A percentile compares a stretch with the other conserved stretches of the same genome.
phyloP scores from a whole-genome alignment of 768 basidiomycete genomes.

The Pleurotus tuber-regium region DNA sequence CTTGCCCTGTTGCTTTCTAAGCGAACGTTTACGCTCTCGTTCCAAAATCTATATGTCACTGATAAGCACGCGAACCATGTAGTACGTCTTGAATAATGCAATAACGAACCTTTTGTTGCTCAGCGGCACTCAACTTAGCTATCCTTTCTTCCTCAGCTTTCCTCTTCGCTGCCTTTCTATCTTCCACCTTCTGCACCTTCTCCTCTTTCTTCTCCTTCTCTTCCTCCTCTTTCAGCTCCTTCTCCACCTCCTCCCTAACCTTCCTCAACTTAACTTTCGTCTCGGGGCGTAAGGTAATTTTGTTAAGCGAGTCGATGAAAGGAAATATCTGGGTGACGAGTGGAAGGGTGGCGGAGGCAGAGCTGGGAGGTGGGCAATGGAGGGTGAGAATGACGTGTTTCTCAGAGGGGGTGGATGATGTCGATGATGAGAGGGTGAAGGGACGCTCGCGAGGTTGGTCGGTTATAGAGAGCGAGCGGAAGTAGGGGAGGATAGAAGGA shows the following conservation, averaged over 20 bases:
- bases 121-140: conserved; percentile 68
- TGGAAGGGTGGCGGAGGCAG: conserved; percentile 47
- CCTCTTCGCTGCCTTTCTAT: conserved; percentile 70
- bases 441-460: conserved; percentile 84
- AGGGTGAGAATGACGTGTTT: conserved; percentile 79
- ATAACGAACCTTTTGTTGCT: conserved; percentile 73
- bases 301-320: conserved; percentile 66
- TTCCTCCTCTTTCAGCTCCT: conserved; percentile 63
- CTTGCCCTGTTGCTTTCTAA: conserved; percentile 73
- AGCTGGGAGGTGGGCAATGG: conserved; percentile 43
- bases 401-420: conserved; percentile 42
- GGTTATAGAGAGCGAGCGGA: conserved; percentile 86
- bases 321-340: conserved; percentile 71
- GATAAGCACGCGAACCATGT: conserved; percentile 1
- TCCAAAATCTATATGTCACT: conserved; percentile 50
- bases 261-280: conserved; percentile 76
- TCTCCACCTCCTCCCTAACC: conserved; percentile 69
- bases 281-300: conserved; percentile 71
- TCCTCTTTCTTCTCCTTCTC: conserved; percentile 71
- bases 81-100: not conserved
- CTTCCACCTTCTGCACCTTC: conserved; percentile 53
- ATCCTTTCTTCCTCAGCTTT: conserved; percentile 72
- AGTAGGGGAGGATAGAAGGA: conserved; percentile 66
- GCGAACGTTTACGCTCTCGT: conserved; percentile 69
- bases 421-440: conserved; percentile 25